Percentiles rank a stretch among this genome's conserved stretches.
Evolutionary conservation across 345 rosid genomes (phyloP).

Genomic region (Murraya paniculata): DNA sequence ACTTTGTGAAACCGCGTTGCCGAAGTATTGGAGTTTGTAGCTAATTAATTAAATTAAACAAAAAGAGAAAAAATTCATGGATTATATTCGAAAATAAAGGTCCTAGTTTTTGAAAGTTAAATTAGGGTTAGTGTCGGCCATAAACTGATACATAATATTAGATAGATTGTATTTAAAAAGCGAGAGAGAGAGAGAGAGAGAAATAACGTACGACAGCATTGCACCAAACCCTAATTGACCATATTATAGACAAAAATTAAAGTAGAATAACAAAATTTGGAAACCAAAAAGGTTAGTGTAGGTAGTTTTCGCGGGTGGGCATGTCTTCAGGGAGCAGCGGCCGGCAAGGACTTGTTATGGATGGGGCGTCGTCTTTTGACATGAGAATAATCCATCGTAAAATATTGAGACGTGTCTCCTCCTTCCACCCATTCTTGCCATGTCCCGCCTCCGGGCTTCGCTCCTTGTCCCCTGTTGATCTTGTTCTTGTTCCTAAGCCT

Average conservation of each 20-base stretch:
- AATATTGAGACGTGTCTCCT: slow-evolving; percentile 36
- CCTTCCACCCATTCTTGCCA: slow-evolving; percentile 34
- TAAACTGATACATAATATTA: neutral
- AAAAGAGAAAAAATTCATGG: neutral
- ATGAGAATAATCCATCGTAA: slow-evolving; percentile 70
- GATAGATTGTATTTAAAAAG: neutral
- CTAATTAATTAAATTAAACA: neutral
- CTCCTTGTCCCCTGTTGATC: slow-evolving; percentile 11
- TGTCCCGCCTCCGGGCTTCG: slow-evolving; percentile 23
- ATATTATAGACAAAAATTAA: neutral
- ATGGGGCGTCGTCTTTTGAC: slow-evolving; percentile 71
- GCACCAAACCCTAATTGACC: slow-evolving; percentile 24
- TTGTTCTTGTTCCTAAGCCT: slow-evolving; percentile 22
- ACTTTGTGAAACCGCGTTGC: neutral
- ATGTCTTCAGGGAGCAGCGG: slow-evolving; percentile 37
- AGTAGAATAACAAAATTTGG: too few species aligned
- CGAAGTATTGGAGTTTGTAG: slow-evolving; percentile 12
- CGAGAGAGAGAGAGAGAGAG: neutral
- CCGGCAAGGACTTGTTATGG: slow-evolving; percentile 70
- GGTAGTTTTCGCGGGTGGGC: neutral
- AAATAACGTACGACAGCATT: slow-evolving; percentile 7
- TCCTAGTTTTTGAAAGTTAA: slow-evolving; percentile 2
- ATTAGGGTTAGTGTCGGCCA: slow-evolving; percentile 45
- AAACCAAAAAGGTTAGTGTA: neutral
- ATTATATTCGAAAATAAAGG: neutral